A percentile compares a stretch with the other conserved stretches of the same genome.
phyloP scores from a whole-genome alignment of 352 stramenopile species.

The Globisporangium polare region DNA sequence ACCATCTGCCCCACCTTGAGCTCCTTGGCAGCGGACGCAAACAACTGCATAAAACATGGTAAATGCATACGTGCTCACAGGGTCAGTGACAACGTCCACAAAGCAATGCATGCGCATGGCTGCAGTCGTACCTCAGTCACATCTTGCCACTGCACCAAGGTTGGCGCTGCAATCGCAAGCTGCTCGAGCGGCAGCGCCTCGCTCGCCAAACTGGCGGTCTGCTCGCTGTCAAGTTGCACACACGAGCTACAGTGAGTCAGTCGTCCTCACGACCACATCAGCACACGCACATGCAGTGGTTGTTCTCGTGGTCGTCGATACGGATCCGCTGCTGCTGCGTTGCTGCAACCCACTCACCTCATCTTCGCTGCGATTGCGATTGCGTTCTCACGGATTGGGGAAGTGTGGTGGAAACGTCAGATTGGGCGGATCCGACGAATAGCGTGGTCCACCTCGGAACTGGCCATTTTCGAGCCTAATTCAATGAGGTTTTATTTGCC shows the following conservation, averaged over 20 bases:
- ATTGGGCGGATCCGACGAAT: background rate
- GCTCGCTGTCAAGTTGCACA: slow-evolving; percentile 15
- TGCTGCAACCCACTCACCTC: slow-evolving; percentile 10
- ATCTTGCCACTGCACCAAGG: slow-evolving; percentile 31
- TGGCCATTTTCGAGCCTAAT: background rate
- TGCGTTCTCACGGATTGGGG: slow-evolving; percentile 7
- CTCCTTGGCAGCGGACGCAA: slow-evolving; percentile 51
- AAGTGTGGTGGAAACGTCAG: slow-evolving; percentile 9
- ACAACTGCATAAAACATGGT: slow-evolving; percentile 1
- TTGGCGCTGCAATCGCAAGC: slow-evolving; percentile 24
- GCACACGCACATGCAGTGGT: background rate
- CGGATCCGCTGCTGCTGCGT: background rate
- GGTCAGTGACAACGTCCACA: background rate
- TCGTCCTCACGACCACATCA: background rate
- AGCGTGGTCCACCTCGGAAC: slow-evolving; percentile 3
- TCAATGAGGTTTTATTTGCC: background rate
- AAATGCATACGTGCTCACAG: background rate
- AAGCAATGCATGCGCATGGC: background rate
- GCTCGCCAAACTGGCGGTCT: background rate
- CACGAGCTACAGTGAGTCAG: slow-evolving; percentile 5
- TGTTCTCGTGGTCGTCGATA: background rate
- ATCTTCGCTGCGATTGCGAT: slow-evolving; percentile 5
- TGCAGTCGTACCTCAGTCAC: slow-evolving; percentile 37
- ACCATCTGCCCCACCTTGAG: slow-evolving; percentile 79
- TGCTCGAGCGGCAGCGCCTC: slow-evolving; percentile 21